A percentile compares a stretch with the other conserved stretches of the same genome.
phyloP scores from a whole-genome alignment of 1,284 basidiomycete species.

The Boletus nobilissimus region DNA sequence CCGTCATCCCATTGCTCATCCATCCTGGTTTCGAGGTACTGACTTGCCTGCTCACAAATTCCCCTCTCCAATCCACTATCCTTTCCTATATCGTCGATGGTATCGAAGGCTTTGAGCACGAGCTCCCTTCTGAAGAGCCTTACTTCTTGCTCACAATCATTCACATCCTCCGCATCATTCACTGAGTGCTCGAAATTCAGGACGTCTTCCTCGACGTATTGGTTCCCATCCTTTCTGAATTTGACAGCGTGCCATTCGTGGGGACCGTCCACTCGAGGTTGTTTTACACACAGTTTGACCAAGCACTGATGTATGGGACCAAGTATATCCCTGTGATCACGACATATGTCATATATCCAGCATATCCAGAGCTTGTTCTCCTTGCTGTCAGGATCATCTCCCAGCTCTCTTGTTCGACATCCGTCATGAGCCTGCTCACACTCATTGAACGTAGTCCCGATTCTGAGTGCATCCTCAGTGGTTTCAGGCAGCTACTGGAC shows the following conservation, averaged over 20 bases:
- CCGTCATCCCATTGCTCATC: conserved; percentile 63
- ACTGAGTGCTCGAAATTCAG: conserved; percentile 86
- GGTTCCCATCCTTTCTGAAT: conserved; percentile 79
- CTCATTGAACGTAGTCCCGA: conserved; percentile 87
- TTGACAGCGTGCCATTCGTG: conserved; percentile 64
- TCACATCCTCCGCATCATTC: conserved; percentile 84
- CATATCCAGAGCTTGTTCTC: conserved; percentile 79
- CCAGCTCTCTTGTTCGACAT: conserved; percentile 68
- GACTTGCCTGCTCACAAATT: conserved; percentile 79
- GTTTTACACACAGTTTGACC: conserved; percentile 80
- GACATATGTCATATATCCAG: conserved; percentile 79
- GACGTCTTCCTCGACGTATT: conserved; percentile 91
- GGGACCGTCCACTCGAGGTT: conserved; percentile 70
- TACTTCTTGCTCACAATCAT: conserved; percentile 81
- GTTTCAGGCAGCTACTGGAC: conserved; percentile 79
- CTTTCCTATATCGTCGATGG: conserved; percentile 84
- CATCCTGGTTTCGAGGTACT: conserved; percentile 94
- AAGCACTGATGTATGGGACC: conserved; percentile 80
- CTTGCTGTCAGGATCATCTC: conserved; percentile 85
- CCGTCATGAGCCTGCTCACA: conserved; percentile 77
- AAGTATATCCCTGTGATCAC: conserved; percentile 87
- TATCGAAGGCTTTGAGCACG: conserved; percentile 79
- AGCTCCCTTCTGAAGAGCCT: conserved; percentile 72
- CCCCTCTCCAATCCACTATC: conserved; percentile 76
- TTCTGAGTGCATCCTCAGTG: conserved; percentile 86